Evolutionary conservation across 352 stramenopile genomes (phyloP).

Genomic region (Nothophytophthora sp.): DNA sequence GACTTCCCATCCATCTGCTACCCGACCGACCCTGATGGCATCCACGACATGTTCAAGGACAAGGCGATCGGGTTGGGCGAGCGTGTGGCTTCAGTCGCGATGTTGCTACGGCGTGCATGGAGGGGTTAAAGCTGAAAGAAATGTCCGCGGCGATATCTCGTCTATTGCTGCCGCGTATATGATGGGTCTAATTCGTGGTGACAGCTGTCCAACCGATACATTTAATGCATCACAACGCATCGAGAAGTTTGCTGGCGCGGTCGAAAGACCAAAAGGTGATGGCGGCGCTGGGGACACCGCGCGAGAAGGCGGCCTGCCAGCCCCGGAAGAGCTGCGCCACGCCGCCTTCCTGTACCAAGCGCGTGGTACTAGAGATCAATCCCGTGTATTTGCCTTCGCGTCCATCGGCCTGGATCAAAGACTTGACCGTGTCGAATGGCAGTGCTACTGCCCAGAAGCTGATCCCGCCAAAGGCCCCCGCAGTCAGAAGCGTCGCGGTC

Average conservation of each 20-base stretch:
- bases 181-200: no score
- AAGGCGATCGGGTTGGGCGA: constrained; percentile 80
- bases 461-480: constrained; percentile 75
- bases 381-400: constrained; percentile 43
- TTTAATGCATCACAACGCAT: constrained; percentile 30
- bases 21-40: constrained; percentile 46
- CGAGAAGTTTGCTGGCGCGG: constrained; percentile 53
- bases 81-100: constrained; percentile 60
- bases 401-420: constrained; percentile 76
- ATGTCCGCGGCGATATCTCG: background rate
- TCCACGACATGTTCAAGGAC: constrained; percentile 78
- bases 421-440: constrained; percentile 87
- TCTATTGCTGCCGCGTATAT: background rate
- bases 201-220: no score
- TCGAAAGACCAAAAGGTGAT: constrained; percentile 87
- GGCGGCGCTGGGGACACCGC: constrained; percentile 70
- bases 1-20: constrained; percentile 60
- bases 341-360: constrained; percentile 56
- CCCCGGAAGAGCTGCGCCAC: constrained; percentile 70
- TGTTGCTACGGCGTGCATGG: constrained; percentile 23
- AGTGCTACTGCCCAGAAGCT: constrained; percentile 86
- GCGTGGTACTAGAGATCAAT: constrained; percentile 34
- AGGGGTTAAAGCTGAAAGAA: constrained; percentile 11
- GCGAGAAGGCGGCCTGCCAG: constrained; percentile 81
- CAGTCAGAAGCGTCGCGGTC: constrained; percentile 52